Evolutionary conservation across 192 early-diverging fungal genomes (phyloP), one percentile per base, ranked within the genome.

Genomic region (Entophlyctis helioformis): DNA sequence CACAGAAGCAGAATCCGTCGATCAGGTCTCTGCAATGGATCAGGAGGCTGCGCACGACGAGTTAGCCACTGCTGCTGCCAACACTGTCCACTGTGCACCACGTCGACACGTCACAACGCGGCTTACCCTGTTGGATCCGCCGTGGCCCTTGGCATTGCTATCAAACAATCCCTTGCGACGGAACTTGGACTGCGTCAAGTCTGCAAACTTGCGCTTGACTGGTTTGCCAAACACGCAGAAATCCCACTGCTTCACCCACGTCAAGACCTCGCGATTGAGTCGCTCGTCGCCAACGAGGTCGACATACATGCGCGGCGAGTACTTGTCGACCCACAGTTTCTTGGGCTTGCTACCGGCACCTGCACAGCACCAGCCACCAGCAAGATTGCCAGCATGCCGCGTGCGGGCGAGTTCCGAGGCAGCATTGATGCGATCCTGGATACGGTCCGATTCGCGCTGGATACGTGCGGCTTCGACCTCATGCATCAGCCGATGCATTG

Each of bases 181-280:
- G n/a, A n/a, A n/a, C n/a, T n/a, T n/a, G n/a, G n/a, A n/a, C n/a
- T n/a, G n/a, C n/a, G n/a, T n/a, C n/a, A n/a, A n/a, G n/a, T n/a
- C n/a, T n/a, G n/a, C n/a, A n/a, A n/a, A n/a, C n/a, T n/a, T n/a
- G n/a, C n/a, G n/a, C n/a, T n/a, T n/a, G n/a, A n/a, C 4, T 31
- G 29, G 11, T 31, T 31, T 31, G 29, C 29, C 29, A 31, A 96
- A 98, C 5, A 96, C 91, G 53, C 95, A 98, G 18, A 74, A 76
- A 58, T 98, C 91, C 95, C 95, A 98, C 38, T 84, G 72, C 54
- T 94, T 94, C 13, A 98, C 83, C 95, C 95, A 98, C 42, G 71
- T 66, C 43, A 98, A 57, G 7, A 91, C 85, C 23, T 85, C 83
- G 4, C 91, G 77, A 53, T 94, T 94, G 1, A 89, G 66, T 26